Conservation (phyloP, 2,329 filamentous ascomycete genomes). For the Aureobasidium sp. region DNA sequence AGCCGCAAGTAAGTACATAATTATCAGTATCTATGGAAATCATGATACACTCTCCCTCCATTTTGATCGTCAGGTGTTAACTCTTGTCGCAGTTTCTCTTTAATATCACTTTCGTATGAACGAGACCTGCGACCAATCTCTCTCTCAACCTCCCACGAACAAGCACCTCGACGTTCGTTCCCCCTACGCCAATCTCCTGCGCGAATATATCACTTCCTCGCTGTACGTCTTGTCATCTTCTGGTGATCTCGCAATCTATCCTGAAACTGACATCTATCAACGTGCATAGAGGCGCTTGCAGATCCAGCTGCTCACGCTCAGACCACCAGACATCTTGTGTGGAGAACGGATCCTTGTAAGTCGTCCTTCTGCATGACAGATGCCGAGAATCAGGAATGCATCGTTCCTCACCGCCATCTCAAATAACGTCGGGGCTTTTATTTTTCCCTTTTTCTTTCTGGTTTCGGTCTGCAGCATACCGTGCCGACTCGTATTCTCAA, state of each 20-base stretch:
- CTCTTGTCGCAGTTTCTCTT: neutral
- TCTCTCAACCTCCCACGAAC: neutral
- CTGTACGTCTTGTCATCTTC: constrained; percentile 2
- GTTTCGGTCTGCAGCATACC: constrained; percentile 12
- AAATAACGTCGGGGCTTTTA: constrained; percentile 3
- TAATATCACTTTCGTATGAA: neutral
- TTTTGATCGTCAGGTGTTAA: neutral
- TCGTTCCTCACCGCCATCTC: constrained; percentile 15
- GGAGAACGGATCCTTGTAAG: constrained; percentile 14
- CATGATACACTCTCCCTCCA: neutral
- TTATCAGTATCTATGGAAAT: neutral
- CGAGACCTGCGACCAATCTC: neutral
- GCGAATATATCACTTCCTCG: neutral
- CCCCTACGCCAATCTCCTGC: neutral
- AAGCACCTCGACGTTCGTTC: neutral
- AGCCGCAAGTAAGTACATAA: neutral
- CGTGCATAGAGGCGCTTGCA: constrained; percentile 15
- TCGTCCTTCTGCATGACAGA: constrained; percentile 13
- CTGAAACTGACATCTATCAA: constrained; percentile 16
- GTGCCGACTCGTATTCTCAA: constrained; percentile 6
- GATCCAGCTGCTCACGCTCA: constrained; percentile 9
- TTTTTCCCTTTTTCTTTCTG: constrained; percentile 11
- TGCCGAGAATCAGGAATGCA: constrained; percentile 14
- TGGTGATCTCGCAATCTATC: constrained; percentile 2
- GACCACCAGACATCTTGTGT: constrained; percentile 10